Base-by-base conservation (phyloP, 2,329 filamentous ascomycete genomes). In the Geoglossum cookeanum region DNA sequence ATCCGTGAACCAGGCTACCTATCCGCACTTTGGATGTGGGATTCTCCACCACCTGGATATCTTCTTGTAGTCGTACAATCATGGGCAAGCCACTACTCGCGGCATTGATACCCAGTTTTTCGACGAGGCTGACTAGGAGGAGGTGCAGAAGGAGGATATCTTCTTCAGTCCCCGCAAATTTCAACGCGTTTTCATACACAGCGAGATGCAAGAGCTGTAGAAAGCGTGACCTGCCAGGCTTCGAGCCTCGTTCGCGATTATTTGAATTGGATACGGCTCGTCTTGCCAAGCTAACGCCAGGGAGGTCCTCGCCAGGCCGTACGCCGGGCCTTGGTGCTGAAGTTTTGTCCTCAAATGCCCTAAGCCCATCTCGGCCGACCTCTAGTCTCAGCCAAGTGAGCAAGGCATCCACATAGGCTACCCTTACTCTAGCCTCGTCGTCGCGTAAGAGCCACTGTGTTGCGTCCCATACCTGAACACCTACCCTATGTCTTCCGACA, bases 361-460 rank as follows among this genome's bases (percentile, higher is more conserved):
- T 76, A 55, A 84, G 70, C 63, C 94, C 85, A 4, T 73, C 72
- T 58, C 74, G 76, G 0, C 78, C 84, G 17, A 87, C 86, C 69
- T 94, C 89, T n/a, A 84, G 74, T 58, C 85, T 80, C 56, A 96
- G 74, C 89, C 91, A 98, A 0, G 85, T 86, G 45, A 87, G 69
- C 15, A 97, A 69, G 3, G 88, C 86, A 68, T 94, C 87, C 5
- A 83, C 80, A 63, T 97, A 98, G 0, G 89, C 87, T 66, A 84
- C 84, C 57, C 90, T 81, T 37, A 97, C 89, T 35, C 80, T 76
- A 35, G 80, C 80, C 64, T 90, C 84, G 0, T 80, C 76, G 64
- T 96, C 91, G 42, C 85, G 82, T 22, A 97, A 72, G 49, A 97
- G 78, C 87, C 88, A 95, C 60, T 96, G 88, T 0, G 90, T 95